Evolutionary conservation across 352 stramenopile genomes (phyloP).

Genomic region (Thalassiosira livingstoniorum): DNA sequence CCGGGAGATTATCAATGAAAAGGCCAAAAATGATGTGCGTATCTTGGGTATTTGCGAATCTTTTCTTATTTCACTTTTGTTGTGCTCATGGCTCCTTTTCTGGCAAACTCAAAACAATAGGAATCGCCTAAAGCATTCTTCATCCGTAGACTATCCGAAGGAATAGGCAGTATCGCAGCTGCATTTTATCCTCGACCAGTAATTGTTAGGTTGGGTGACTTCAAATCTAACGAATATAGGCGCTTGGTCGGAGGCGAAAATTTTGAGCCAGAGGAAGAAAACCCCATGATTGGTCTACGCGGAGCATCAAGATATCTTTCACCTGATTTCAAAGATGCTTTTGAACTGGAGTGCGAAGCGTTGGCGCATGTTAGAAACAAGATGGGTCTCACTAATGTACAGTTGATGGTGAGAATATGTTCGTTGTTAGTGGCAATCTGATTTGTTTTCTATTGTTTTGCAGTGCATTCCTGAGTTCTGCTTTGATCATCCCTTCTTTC

Average conservation of each 20-base stretch:
- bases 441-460: too few relatives aligned
- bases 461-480: too few relatives aligned
- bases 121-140: conserved; percentile 57
- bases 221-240: conserved; percentile 65
- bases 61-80: neutral
- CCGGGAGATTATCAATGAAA: conserved; percentile 42
- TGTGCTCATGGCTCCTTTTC: too few relatives aligned
- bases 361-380: conserved; percentile 52
- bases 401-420: conserved; percentile 46
- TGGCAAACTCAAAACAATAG: too few relatives aligned
- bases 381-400: conserved; percentile 61
- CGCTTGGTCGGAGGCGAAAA: conserved; percentile 52
- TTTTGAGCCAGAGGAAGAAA: conserved; percentile 67
- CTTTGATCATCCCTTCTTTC: neutral
- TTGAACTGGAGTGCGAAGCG: conserved; percentile 59
- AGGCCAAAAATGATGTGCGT: conserved; percentile 34
- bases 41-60: neutral
- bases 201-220: conserved; percentile 57
- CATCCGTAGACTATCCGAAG: conserved; percentile 47
- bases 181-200: conserved; percentile 60
- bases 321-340: conserved; percentile 52
- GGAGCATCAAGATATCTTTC: conserved; percentile 53
- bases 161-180: conserved; percentile 57
- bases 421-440: too few relatives aligned
- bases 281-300: conserved; percentile 63